Conservation (phyloP, 208 protist species). For the Acanthamoeba culbertsoni region DNA sequence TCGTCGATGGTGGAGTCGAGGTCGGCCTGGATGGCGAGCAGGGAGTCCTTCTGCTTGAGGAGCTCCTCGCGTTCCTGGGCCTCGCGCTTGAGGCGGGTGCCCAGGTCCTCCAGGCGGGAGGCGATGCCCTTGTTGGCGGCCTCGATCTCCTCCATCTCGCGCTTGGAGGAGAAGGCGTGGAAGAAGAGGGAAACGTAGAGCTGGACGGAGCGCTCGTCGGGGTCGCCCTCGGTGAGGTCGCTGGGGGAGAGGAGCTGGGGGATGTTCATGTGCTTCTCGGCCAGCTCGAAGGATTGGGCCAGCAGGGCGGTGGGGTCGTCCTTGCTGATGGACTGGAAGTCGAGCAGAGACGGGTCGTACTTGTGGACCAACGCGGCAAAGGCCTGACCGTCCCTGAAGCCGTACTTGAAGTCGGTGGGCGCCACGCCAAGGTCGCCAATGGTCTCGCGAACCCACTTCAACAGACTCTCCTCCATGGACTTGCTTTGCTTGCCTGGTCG, state of each 20-base stretch:
- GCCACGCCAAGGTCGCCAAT: background rate
- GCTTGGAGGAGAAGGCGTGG: constrained; percentile 51
- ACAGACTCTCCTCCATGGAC: constrained; percentile 38
- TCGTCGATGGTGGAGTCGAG: background rate
- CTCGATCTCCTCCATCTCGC: constrained; percentile 37
- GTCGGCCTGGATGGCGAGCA: background rate
- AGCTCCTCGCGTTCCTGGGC: constrained; percentile 21
- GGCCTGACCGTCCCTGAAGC: constrained; percentile 24
- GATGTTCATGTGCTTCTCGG: constrained; percentile 44
- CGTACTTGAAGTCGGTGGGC: constrained; percentile 22
- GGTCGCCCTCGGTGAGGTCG: constrained; percentile 10
- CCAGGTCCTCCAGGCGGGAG: constrained; percentile 25
- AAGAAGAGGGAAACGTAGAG: constrained; percentile 42
- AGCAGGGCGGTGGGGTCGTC: background rate
- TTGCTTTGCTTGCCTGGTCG: background rate
- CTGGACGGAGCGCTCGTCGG: constrained; percentile 37
- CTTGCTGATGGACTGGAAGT: background rate
- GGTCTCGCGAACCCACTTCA: constrained; percentile 43
- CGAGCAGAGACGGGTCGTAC: constrained; percentile 48
- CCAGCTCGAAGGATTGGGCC: background rate
- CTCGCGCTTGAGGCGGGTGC: background rate
- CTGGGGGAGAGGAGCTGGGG: background rate
- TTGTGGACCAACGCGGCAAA: constrained; percentile 33
- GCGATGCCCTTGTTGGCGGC: constrained; percentile 13
- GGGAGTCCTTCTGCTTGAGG: background rate